These are phyloP conservation scores for Hymenotorrendiella dingleyae DNA, from an alignment of 2,329 filamentous ascomycete species.

Conservation along the genomic window DNA sequence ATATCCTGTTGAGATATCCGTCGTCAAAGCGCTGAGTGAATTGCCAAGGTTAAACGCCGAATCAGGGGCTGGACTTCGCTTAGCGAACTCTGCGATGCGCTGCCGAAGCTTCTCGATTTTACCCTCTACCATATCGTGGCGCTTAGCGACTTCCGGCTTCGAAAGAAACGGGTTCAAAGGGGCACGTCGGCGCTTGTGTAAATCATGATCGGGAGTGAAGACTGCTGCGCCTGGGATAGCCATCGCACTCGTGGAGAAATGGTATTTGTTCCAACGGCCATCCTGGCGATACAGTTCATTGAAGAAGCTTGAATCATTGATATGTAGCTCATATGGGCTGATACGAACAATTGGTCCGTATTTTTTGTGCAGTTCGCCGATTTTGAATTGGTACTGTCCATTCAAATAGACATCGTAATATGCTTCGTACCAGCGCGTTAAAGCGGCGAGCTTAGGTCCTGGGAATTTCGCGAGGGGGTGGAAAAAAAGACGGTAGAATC, in stretches of 20 bases:
- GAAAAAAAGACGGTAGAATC: constrained; percentile 28
- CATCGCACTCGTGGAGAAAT: background rate
- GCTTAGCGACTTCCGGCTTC: background rate
- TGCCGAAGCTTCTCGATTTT: background rate
- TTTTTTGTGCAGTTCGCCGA: too few relatives aligned
- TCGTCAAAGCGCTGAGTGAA: background rate
- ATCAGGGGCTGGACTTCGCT: background rate
- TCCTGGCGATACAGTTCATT: background rate
- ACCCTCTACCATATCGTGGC: background rate
- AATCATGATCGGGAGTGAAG: constrained; percentile 1
- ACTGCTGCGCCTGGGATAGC: background rate
- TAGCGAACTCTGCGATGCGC: background rate
- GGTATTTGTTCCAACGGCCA: background rate
- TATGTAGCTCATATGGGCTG: background rate
- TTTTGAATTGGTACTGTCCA: too few relatives aligned
- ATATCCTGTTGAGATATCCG: background rate
- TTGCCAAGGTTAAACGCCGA: constrained; percentile 3
- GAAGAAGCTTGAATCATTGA: background rate
- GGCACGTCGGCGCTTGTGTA: background rate
- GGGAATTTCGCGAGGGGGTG: constrained; percentile 28
- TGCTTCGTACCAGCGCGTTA: constrained; percentile 23
- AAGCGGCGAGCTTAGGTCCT: constrained; percentile 29
- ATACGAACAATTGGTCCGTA: background rate
- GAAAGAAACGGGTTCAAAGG: background rate
- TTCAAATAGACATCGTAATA: constrained; percentile 27